Base-by-base conservation (phyloP, 2,329 filamentous ascomycete genomes). In the Sporothrix euskadiensis region DNA sequence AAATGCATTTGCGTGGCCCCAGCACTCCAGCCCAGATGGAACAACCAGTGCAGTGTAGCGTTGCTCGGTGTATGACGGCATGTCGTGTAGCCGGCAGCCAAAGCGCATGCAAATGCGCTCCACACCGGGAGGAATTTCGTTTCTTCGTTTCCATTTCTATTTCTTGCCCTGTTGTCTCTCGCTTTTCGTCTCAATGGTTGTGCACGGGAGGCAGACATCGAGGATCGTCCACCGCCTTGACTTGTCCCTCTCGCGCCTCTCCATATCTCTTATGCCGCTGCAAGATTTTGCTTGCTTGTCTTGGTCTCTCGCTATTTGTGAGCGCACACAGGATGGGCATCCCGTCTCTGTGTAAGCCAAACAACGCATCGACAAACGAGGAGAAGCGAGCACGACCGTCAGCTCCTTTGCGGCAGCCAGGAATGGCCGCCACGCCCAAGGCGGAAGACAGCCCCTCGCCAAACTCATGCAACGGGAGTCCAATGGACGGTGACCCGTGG, bases 11-110 rank as follows among this genome's bases (percentile, higher is more conserved):
- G 39, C 39, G 61, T 66, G 47, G 57, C 47, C n/a, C 47, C 57
- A 44, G 14, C 52, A 39, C 14, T 9, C 56, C 44, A 66, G 35
- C 12, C 5, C 32, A 35, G 49, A 47, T 39, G 54, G 39, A 71
- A 44, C 32, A 35, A 52, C 32, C 3, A 56, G 72, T 57, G 59
- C 56, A 73, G 44, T 41, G 72, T 44, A 52, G 59, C 12, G 66
- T 54, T 56, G 44, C 72, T 73, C 72, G 72, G 72, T 59, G 72
- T 73, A 71, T 73, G 68, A 73, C 72, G 72, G 69, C 72, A 71
- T 73, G 52, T 9, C 66, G 57, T 73, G 72, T 52, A n/a, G 68
- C 52, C 57, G 44, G 39, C 49, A 66, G 59, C 59, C 47, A 66
- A 49, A 68, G 72, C 39, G 61, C 52, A 47, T 70, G 35, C 56